Evolutionary conservation across 345 rosid genomes (phyloP), one percentile per base, ranked within the genome.

Genomic region (Cochlearia excelsa): DNA sequence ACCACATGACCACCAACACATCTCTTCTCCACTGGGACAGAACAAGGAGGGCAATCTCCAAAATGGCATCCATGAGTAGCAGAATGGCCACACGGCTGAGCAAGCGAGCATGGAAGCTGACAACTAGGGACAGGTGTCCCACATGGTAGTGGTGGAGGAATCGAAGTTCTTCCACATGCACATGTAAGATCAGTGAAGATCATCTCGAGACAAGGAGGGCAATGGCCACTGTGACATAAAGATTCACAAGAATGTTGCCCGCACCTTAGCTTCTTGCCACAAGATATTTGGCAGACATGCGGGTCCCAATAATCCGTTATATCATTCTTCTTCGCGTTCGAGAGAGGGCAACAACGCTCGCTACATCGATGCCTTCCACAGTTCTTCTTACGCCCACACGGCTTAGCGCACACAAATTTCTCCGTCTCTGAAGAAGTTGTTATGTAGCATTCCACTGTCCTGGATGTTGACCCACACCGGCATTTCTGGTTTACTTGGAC

Each of bases 31-130:
- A 87, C 77, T 29, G 96, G 97, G 30, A 84, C 83, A 9, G 97
- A 83, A 71, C 99, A 93, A 52, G 99, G 88, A 8, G 95, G 97
- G 73, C 99, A 93, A 57, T 93, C 97, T 34, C 97, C 97, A 71
- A 87, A 85, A 78, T 93, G 99, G 74, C 95, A 93, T 73, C 87
- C 82, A 66, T 93, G 99, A n/a, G 90, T 75, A 44, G 97, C 79
- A 48, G 84, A 51, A 77, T 90, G 97, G 50, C 99, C 97, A 66
- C 99, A 87, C 53, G 88, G 79, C 71, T 80, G 96, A 26, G 88
- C 82, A 74, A 82, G 73, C 1, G 82, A 76, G 61, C 99, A 93
- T 10, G 84, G 81, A 39, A 85, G 85, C 72, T 90, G 96, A 66
- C 99, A 93, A 31, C 85, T 79, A 69, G 97, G 99, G 0, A 75